Base-by-base conservation (phyloP, 148 eudicot species). In the Arctostaphylos glauca region DNA sequence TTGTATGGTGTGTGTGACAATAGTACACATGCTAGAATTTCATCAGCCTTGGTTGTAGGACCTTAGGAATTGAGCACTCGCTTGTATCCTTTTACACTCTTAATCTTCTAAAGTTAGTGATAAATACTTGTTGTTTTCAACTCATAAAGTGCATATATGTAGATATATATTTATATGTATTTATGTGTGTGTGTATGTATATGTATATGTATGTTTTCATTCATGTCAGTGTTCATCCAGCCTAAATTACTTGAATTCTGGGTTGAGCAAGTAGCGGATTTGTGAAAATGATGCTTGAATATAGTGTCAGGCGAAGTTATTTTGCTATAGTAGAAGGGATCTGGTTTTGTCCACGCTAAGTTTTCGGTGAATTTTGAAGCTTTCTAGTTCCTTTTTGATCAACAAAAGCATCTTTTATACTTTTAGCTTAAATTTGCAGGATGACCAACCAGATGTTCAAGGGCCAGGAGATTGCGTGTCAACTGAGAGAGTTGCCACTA, bases 401-500 rank as follows among this genome's bases (percentile, higher is more conserved):
- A n/a, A n/a, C n/a, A n/a, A n/a, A n/a, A n/a, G n/a, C n/a, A n/a
- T n/a, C n/a, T n/a, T n/a, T 74, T 60, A 49, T 41, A 0, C 5
- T 13, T 62, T 73, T 74, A 49, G 7, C 47, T 73, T 49, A 14
- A 60, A 25, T 62, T 23, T 84, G 60, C 83, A 94, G 99, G 98
- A 96, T 85, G 94, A 94, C 82, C 99, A 96, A 82, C 98, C 99
- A 66, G 98, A 96, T 87, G 94, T 91, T 83, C 99, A 96, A 90
- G 98, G 99, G 43, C 90, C 95, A 59, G 97, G 94, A 77, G 91
- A 91, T 67, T 93, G 97, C 93, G 98, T 94, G 49, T 94, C 95
- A 76, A 86, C 94, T 85, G 98, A 96, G 83, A 88, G 93, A 88
- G 95, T 94, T 71, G 93, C 98, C 77, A 94, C 98, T 13, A 89